These are phyloP conservation scores for Sonneratia caseolaris DNA, from an alignment of 345 rosid species.

Conservation along the genomic window DNA sequence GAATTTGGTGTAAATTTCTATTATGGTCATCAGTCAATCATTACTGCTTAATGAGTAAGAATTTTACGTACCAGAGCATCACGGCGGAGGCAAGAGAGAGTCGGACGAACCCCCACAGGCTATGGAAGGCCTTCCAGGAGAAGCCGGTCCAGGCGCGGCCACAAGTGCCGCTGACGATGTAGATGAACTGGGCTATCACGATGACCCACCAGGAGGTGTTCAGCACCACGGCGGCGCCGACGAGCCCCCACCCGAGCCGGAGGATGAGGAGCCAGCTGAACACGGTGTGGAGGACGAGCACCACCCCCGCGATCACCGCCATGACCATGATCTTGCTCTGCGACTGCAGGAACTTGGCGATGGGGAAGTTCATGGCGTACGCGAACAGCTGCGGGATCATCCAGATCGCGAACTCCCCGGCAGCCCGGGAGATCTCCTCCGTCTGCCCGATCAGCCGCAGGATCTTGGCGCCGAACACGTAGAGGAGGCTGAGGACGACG, in stretches of 20 bases:
- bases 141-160: constrained; percentile 78
- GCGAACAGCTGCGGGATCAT: constrained; percentile 90
- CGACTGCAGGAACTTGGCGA: constrained; percentile 73
- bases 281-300: constrained; percentile 43
- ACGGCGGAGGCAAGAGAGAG: constrained; percentile 82
- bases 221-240: constrained; percentile 59
- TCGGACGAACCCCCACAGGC: constrained; percentile 59
- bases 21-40: too few relatives aligned
- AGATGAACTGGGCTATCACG: constrained; percentile 37
- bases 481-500: constrained; percentile 36
- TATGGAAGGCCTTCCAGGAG: constrained; percentile 66
- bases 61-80: constrained; percentile 64
- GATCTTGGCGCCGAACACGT: constrained; percentile 49
- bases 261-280: constrained; percentile 64
- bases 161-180: constrained; percentile 61
- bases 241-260: constrained; percentile 58
- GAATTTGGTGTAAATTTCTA: too few relatives aligned
- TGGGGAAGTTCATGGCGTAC: constrained; percentile 66
- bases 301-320: constrained; percentile 55
- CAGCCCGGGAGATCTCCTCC: constrained; percentile 44
- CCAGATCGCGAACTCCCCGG: constrained; percentile 61
- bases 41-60: too few relatives aligned
- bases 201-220: constrained; percentile 70
- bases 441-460: constrained; percentile 65
- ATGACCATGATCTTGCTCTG: constrained; percentile 90